phyloP scores from a whole-genome alignment of 2,329 filamentous ascomycete genomes.

The Aspergillus sp. region DNA sequence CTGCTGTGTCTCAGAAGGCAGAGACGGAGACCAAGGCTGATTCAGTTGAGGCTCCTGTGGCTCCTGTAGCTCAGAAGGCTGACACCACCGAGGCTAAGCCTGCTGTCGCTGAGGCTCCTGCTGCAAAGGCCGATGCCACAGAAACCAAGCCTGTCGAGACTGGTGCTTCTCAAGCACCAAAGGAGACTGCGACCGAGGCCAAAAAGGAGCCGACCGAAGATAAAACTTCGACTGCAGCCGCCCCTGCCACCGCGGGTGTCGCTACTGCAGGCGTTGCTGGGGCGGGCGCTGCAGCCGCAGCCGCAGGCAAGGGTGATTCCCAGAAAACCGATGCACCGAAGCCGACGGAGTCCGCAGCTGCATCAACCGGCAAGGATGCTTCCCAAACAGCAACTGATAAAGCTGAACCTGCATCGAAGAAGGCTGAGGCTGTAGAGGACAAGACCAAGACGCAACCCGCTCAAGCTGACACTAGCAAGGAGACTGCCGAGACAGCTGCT shows the following conservation, averaged over 20 bases:
- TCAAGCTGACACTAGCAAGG: background rate
- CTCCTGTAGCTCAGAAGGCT: background rate
- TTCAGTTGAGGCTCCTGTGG: background rate
- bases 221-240: too few species aligned
- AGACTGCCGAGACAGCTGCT: slow-evolving; percentile 4
- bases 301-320: too few species aligned
- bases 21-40: background rate
- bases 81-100: background rate
- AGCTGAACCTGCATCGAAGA: too few species aligned
- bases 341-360: too few species aligned
- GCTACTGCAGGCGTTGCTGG: too few species aligned
- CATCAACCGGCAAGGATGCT: too few species aligned
- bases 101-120: background rate
- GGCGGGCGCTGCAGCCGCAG: too few species aligned
- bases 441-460: too few species aligned
- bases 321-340: too few species aligned
- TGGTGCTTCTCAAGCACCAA: slow-evolving; percentile 1
- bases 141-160: background rate
- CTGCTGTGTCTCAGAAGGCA: background rate
- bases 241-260: too few species aligned
- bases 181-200: slow-evolving; percentile 10
- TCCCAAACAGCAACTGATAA: too few species aligned
- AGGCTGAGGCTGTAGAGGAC: too few species aligned
- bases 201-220: background rate
- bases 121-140: background rate